Percentiles rank a stretch among this genome's conserved stretches.
phyloP scores from a whole-genome alignment of 192 early-diverging fungal genomes.

The Coemansia sp. region DNA sequence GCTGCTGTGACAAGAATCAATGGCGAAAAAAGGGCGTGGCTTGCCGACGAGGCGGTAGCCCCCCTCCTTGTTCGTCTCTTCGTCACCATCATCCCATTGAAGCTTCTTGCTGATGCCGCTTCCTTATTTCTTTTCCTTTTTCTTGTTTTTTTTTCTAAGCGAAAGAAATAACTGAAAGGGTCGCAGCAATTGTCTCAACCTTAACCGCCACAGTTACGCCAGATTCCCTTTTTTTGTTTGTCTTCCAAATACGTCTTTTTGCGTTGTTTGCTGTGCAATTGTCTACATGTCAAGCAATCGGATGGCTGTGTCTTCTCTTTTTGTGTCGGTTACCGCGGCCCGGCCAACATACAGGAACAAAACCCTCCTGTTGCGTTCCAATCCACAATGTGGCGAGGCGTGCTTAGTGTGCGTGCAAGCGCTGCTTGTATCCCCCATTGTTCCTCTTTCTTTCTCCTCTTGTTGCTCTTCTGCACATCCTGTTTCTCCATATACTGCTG shows the following conservation, averaged over 20 bases:
- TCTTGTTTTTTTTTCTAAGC: not conserved
- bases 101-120: not conserved
- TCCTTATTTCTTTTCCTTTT: no score
- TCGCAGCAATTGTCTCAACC: not conserved
- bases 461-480: not conserved
- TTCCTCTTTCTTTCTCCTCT: not conserved
- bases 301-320: not conserved
- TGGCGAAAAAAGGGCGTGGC: conserved; percentile 20
- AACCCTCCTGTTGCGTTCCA: no score
- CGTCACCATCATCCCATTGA: conserved; percentile 3
- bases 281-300: not conserved
- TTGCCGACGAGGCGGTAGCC: conserved; percentile 21
- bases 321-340: not conserved
- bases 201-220: conserved; percentile 2
- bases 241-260: not conserved
- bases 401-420: not conserved
- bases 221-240: not conserved
- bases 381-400: not conserved
- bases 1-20: not conserved
- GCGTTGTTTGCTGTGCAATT: not conserved
- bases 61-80: not conserved
- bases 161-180: not conserved
- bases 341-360: no score
- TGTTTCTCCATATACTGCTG: not conserved
- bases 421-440: not conserved